Conservation (phyloP, 2,329 filamentous ascomycete species). For the Aspergillus fructus region DNA sequence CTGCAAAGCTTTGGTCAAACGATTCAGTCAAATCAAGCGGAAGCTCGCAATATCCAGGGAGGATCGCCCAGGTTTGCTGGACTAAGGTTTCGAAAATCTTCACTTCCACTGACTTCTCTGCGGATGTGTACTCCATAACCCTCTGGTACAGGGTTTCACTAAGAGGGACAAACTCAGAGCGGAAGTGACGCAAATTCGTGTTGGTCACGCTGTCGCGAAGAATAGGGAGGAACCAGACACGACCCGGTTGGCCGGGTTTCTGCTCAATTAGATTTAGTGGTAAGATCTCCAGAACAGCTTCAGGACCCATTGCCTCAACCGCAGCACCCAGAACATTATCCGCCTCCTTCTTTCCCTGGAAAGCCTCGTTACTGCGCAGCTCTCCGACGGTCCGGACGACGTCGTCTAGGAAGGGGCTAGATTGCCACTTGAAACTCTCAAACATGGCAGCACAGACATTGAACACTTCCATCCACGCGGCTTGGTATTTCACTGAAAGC, state of each 20-base stretch:
- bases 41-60: slow-evolving; percentile 93
- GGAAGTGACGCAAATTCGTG: slow-evolving; percentile 83
- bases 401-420: slow-evolving; percentile 73
- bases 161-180: slow-evolving; percentile 78
- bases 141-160: slow-evolving; percentile 88
- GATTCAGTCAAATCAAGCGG: slow-evolving; percentile 73
- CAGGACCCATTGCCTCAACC: slow-evolving; percentile 84
- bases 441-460: slow-evolving; percentile 84
- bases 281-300: slow-evolving; percentile 75
- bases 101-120: slow-evolving; percentile 89
- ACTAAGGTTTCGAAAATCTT: slow-evolving; percentile 98
- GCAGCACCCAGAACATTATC: slow-evolving; percentile 87
- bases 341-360: slow-evolving; percentile 90
- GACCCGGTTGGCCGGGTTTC: slow-evolving; percentile 72
- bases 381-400: slow-evolving; percentile 81
- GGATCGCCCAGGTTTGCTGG: slow-evolving; percentile 88
- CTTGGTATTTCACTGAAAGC: slow-evolving; percentile 86
- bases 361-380: slow-evolving; percentile 81
- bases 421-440: slow-evolving; percentile 79
- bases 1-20: slow-evolving; percentile 86
- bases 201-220: slow-evolving; percentile 88
- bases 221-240: slow-evolving; percentile 92
- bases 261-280: slow-evolving; percentile 83
- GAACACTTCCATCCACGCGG: slow-evolving; percentile 93
- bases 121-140: slow-evolving; percentile 76